These are phyloP conservation scores for Lobosporangium transversale DNA, from an alignment of 192 early-diverging fungal genomes.

Conservation along the genomic window DNA sequence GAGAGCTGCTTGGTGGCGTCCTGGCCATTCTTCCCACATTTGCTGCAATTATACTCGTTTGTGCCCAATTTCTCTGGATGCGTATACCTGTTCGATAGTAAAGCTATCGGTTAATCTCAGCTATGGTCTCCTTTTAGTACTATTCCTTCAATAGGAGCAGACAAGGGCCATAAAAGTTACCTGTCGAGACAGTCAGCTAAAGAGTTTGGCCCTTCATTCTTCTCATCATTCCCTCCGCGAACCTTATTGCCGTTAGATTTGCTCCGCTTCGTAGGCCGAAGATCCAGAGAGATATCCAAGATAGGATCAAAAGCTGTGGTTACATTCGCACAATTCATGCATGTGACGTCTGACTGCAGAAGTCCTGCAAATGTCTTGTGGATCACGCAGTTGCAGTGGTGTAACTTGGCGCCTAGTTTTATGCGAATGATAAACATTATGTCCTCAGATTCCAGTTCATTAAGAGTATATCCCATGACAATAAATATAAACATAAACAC, in stretches of 20 bases:
- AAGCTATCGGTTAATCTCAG: too few relatives aligned
- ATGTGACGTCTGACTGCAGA: constrained; percentile 92
- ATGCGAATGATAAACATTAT: too few relatives aligned
- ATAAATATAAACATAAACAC: too few relatives aligned
- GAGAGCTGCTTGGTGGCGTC: constrained; percentile 91
- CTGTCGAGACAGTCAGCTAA: constrained; percentile 74
- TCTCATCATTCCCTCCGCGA: constrained; percentile 31
- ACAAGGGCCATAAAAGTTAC: constrained; percentile 54
- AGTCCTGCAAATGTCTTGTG: constrained; percentile 92
- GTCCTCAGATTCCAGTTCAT: too few relatives aligned
- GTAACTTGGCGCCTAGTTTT: constrained; percentile 31
- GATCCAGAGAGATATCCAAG: constrained; percentile 90
- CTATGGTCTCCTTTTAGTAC: background rate
- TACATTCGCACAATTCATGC: constrained; percentile 78
- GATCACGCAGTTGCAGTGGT: constrained; percentile 83
- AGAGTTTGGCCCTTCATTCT: constrained; percentile 55
- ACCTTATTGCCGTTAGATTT: constrained; percentile 43
- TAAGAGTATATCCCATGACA: too few relatives aligned
- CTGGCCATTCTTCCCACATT: constrained; percentile 67
- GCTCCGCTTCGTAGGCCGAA: constrained; percentile 59
- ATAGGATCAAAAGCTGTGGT: constrained; percentile 88
- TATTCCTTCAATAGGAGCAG: background rate
- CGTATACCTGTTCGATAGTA: too few relatives aligned
- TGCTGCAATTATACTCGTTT: constrained; percentile 74
- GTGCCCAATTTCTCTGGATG: constrained; percentile 79